These are phyloP conservation scores for Yamadazyma endophytica DNA, from an alignment of 805 yeast species.

Conservation along the genomic window DNA sequence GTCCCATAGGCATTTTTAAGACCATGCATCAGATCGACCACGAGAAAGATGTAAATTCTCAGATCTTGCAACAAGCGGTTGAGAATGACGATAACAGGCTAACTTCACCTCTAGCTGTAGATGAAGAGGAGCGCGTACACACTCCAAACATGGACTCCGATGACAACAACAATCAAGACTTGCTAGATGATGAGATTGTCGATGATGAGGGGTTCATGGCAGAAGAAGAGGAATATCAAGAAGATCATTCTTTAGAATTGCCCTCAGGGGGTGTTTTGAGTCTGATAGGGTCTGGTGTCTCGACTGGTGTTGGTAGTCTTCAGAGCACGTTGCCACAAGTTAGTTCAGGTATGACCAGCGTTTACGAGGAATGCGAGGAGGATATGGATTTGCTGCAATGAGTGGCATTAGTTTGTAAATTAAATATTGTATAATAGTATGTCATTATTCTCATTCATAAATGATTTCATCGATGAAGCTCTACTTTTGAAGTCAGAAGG, in stretches of 20 bases:
- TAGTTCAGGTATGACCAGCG: not conserved
- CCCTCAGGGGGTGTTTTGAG: constrained; percentile 12
- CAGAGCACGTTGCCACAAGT: constrained; percentile 7
- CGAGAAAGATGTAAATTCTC: constrained; percentile 13
- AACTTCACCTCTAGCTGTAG: constrained; percentile 3
- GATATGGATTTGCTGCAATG: no score
- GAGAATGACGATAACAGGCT: constrained; percentile 16
- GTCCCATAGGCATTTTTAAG: constrained; percentile 36
- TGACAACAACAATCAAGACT: constrained; percentile 15
- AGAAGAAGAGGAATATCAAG: constrained; percentile 43
- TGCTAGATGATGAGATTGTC: constrained; percentile 2
- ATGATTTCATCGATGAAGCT: no score
- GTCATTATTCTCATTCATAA: no score
- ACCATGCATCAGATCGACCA: constrained; percentile 38
- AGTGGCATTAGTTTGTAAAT: no score
- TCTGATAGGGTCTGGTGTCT: no score
- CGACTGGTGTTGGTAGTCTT: constrained; percentile 3
- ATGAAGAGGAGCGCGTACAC: constrained; percentile 37
- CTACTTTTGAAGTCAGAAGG: constrained; percentile 76
- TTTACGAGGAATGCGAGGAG: constrained; percentile 14
- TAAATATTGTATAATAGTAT: no score
- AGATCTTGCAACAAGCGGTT: constrained; percentile 16
- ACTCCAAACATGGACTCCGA: constrained; percentile 39
- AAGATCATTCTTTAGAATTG: constrained; percentile 27
- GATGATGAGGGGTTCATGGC: constrained; percentile 45